Percentiles rank a stretch among this genome's conserved stretches.
Conservation (phyloP, 495 filamentous ascomycete genomes). For the Margaritispora aquatica region DNA sequence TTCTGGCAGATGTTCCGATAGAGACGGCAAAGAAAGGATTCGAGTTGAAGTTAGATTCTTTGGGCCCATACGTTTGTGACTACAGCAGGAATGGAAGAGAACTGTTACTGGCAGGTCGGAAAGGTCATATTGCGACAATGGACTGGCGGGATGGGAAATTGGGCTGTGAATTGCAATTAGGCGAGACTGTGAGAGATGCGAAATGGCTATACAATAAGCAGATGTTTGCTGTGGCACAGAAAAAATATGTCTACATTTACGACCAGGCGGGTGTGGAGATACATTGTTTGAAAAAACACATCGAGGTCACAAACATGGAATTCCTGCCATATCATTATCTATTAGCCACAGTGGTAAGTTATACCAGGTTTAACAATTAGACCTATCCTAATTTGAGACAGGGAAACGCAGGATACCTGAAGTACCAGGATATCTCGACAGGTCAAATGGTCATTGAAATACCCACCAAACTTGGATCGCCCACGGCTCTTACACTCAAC, state of each 20-base stretch:
- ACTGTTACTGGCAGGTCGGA: constrained; percentile 77
- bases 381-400: constrained; percentile 24
- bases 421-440: constrained; percentile 93
- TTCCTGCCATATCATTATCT: constrained; percentile 97
- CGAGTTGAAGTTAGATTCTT: constrained; percentile 72
- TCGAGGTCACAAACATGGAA: constrained; percentile 91
- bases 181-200: constrained; percentile 83
- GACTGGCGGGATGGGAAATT: constrained; percentile 92
- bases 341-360: constrained; percentile 71
- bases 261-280: constrained; percentile 83
- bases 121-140: constrained; percentile 94
- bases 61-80: constrained; percentile 82
- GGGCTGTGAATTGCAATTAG: constrained; percentile 82
- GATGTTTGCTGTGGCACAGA: constrained; percentile 94
- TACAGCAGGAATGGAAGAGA: constrained; percentile 86
- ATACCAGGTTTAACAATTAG: too few relatives aligned
- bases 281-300: constrained; percentile 81
- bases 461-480: constrained; percentile 74
- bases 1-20: constrained; percentile 63
- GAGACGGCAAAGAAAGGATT: constrained; percentile 85
- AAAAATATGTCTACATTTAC: constrained; percentile 95
- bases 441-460: constrained; percentile 79
- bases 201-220: constrained; percentile 95
- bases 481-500: constrained; percentile 81
- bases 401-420: constrained; percentile 78